These are phyloP conservation scores for Selaginella moellendorffii DNA, from an alignment of 75 land plant species.

Conservation along the genomic window DNA sequence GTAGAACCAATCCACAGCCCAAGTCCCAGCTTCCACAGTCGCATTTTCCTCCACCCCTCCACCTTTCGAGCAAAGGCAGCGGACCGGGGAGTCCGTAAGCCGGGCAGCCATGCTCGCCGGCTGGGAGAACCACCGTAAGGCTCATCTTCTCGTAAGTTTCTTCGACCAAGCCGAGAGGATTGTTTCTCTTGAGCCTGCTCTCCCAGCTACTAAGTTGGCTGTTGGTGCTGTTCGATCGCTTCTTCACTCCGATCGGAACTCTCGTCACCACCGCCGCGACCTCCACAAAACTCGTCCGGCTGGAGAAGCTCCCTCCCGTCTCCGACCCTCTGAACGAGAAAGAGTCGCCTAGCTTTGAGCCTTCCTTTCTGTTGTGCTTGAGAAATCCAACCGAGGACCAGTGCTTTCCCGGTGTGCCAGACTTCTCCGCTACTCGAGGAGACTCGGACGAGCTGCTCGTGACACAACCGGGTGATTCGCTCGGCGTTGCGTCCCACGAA, in stretches of 20 bases:
- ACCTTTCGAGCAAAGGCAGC: background rate
- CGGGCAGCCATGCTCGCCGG: slow-evolving; percentile 7
- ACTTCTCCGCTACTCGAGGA: background rate
- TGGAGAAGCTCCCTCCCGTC: background rate
- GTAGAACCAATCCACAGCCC: background rate
- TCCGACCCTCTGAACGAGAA: background rate
- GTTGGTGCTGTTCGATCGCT: background rate
- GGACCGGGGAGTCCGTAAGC: slow-evolving; percentile 4
- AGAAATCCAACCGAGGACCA: background rate
- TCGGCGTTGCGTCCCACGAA: slow-evolving; percentile 4
- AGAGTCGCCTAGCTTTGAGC: background rate
- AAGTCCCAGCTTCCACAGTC: slow-evolving; percentile 10
- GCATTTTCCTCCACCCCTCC: slow-evolving; percentile 1
- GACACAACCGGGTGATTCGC: background rate
- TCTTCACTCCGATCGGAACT: background rate
- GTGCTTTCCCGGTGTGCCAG: background rate
- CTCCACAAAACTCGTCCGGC: background rate
- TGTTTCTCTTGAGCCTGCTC: slow-evolving; percentile 2
- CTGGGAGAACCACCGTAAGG: background rate
- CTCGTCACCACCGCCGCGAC: background rate
- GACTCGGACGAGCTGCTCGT: background rate
- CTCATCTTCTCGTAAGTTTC: background rate
- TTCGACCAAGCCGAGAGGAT: background rate
- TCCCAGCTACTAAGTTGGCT: background rate
- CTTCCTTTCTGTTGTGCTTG: background rate